Evolutionary conservation across 2,329 filamentous ascomycete species (phyloP).

Genomic region (Aspergillus costaricaensis): DNA sequence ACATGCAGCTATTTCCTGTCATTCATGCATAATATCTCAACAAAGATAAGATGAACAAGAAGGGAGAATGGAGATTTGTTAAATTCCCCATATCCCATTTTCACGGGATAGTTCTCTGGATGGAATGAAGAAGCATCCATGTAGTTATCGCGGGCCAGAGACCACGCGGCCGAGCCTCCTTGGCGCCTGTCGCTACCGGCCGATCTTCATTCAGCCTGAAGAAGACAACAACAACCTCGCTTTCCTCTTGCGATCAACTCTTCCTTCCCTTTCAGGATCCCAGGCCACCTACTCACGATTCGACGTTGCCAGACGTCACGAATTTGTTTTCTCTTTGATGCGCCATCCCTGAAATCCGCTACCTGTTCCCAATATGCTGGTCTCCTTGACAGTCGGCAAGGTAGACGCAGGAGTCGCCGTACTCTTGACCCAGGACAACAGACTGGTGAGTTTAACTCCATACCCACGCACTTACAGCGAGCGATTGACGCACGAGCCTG

Average conservation of each 20-base stretch:
- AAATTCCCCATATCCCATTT: background rate
- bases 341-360: background rate
- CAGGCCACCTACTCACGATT: background rate
- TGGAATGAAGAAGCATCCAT: background rate
- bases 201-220: slow-evolving; percentile 26
- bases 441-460: slow-evolving; percentile 66
- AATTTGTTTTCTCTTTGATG: slow-evolving; percentile 5
- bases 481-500: slow-evolving; percentile 8
- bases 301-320: background rate
- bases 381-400: slow-evolving; percentile 98
- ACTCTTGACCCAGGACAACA: slow-evolving; percentile 92
- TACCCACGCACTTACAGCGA: background rate
- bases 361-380: slow-evolving; percentile 67
- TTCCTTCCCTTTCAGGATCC: background rate
- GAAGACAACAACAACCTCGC: slow-evolving; percentile 10
- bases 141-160: slow-evolving; percentile 9
- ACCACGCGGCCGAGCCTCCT: slow-evolving; percentile 28
- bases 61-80: background rate
- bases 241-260: background rate
- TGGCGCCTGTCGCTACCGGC: slow-evolving; percentile 33
- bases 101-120: too few relatives aligned
- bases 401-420: slow-evolving; percentile 98
- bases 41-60: background rate
- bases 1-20: background rate
- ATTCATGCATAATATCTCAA: background rate